These are phyloP conservation scores for Nigrospora oryzae DNA, from an alignment of 2,329 filamentous ascomycete species.

Conservation along the genomic window DNA sequence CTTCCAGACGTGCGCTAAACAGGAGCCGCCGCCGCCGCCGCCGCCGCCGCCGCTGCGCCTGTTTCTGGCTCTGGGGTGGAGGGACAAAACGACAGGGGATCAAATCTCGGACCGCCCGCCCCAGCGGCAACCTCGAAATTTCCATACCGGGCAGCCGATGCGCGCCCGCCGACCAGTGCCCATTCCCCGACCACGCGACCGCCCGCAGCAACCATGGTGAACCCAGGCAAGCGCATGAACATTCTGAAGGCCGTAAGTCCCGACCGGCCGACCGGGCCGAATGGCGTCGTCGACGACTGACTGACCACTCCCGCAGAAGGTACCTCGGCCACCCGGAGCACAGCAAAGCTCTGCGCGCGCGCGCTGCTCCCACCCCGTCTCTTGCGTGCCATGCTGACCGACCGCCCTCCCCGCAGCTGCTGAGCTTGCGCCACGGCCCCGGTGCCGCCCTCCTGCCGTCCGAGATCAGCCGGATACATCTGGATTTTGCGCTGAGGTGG, in stretches of 20 bases:
- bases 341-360: slow-evolving; percentile 1
- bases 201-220: slow-evolving; percentile 17
- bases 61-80: too few relatives aligned
- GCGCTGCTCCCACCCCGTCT: not conserved
- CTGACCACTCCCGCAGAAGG: slow-evolving; percentile 20
- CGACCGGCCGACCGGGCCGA: not conserved
- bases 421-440: slow-evolving; percentile 61
- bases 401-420: slow-evolving; percentile 11
- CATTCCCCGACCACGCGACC: not conserved
- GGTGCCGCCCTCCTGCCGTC: slow-evolving; percentile 76
- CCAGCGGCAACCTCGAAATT: too few relatives aligned
- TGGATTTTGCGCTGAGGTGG: slow-evolving; percentile 59
- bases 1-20: too few relatives aligned
- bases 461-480: slow-evolving; percentile 65
- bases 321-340: slow-evolving; percentile 7
- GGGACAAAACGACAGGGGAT: too few relatives aligned
- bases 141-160: too few relatives aligned
- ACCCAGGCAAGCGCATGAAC: slow-evolving; percentile 25
- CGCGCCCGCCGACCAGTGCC: too few relatives aligned
- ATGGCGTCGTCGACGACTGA: not conserved
- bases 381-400: not conserved
- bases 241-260: slow-evolving; percentile 19
- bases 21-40: too few relatives aligned
- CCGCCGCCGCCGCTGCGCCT: too few relatives aligned
- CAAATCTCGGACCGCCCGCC: too few relatives aligned